Percentiles rank a stretch among this genome's conserved stretches.
Evolutionary conservation across 2,329 filamentous ascomycete species (phyloP).

Genomic region (Colletotrichum sp.): DNA sequence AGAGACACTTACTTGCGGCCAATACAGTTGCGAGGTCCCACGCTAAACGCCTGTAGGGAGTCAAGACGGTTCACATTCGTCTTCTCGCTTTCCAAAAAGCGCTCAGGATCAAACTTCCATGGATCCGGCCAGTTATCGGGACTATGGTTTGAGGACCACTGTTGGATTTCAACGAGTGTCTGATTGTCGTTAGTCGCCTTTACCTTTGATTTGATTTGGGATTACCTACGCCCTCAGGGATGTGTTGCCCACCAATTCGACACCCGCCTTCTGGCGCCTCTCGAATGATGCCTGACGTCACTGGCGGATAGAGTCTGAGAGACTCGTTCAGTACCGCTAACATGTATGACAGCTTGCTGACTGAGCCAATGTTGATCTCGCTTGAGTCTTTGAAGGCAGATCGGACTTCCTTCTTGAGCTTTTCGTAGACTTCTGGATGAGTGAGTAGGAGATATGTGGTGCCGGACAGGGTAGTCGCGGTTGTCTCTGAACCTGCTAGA

Average conservation of each 20-base stretch:
- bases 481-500: slow-evolving; percentile 49
- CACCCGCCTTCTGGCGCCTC: slow-evolving; percentile 33
- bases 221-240: slow-evolving; percentile 29
- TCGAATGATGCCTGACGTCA: slow-evolving; percentile 26
- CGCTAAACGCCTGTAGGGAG: not conserved
- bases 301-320: slow-evolving; percentile 40
- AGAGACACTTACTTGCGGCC: not conserved
- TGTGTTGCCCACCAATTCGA: slow-evolving; percentile 29
- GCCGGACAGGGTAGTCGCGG: slow-evolving; percentile 46
- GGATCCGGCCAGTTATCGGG: not conserved
- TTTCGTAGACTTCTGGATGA: slow-evolving; percentile 32
- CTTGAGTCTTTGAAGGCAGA: slow-evolving; percentile 34
- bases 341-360: slow-evolving; percentile 39
- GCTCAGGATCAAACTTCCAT: slow-evolving; percentile 5
- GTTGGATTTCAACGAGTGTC: not conserved
- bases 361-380: slow-evolving; percentile 41
- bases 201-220: too few species aligned
- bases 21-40: slow-evolving; percentile 12
- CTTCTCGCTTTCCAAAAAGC: not conserved
- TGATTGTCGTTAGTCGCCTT: not conserved
- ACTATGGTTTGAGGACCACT: not conserved
- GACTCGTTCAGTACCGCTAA: slow-evolving; percentile 45
- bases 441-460: slow-evolving; percentile 41
- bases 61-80: not conserved
- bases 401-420: slow-evolving; percentile 43